phyloP scores from a whole-genome alignment of 192 early-diverging fungal genomes.

The Gorgonomyces haynaldii region DNA sequence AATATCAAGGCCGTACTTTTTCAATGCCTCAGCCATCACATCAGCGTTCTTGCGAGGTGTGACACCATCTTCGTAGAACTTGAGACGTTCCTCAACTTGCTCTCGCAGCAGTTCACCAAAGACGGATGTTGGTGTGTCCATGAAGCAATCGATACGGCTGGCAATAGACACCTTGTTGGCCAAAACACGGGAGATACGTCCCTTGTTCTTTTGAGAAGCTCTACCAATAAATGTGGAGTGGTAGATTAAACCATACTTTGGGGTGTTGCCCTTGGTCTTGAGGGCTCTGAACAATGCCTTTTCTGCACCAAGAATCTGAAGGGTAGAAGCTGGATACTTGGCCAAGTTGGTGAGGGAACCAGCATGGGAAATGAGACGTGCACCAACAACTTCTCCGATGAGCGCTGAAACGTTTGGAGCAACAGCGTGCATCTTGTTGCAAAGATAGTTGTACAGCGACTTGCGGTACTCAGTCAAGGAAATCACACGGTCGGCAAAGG shows the following conservation, averaged over 20 bases:
- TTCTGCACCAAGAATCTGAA: slow-evolving; percentile 99
- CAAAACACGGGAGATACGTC: slow-evolving; percentile 91
- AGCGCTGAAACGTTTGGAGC: slow-evolving; percentile 94
- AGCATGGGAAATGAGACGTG: slow-evolving; percentile 93
- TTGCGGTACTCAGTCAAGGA: slow-evolving; percentile 89
- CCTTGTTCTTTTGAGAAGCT: slow-evolving; percentile 98
- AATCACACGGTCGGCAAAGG: slow-evolving; percentile 86
- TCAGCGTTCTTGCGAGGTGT: slow-evolving; percentile 84
- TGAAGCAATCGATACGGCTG: slow-evolving; percentile 92
- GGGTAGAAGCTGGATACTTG: slow-evolving; percentile 96
- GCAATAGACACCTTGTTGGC: slow-evolving; percentile 98
- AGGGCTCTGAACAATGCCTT: slow-evolving; percentile 99
- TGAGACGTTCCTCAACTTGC: slow-evolving; percentile 93
- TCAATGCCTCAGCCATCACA: slow-evolving; percentile 62
- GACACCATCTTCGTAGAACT: slow-evolving; percentile 86
- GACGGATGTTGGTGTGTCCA: slow-evolving; percentile 68
- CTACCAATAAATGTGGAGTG: slow-evolving; percentile 95
- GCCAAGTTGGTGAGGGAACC: slow-evolving; percentile 93
- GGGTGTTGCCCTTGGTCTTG: slow-evolving; percentile 95
- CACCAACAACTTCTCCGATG: slow-evolving; percentile 97
- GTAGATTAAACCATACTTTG: slow-evolving; percentile 98
- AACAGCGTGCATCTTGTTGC: slow-evolving; percentile 89
- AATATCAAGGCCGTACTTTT: slow-evolving; percentile 49
- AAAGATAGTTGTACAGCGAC: slow-evolving; percentile 79
- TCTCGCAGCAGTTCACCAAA: slow-evolving; percentile 86